Base-by-base conservation (phyloP, 2,329 filamentous ascomycete genomes). In the Venturia nashicola region DNA sequence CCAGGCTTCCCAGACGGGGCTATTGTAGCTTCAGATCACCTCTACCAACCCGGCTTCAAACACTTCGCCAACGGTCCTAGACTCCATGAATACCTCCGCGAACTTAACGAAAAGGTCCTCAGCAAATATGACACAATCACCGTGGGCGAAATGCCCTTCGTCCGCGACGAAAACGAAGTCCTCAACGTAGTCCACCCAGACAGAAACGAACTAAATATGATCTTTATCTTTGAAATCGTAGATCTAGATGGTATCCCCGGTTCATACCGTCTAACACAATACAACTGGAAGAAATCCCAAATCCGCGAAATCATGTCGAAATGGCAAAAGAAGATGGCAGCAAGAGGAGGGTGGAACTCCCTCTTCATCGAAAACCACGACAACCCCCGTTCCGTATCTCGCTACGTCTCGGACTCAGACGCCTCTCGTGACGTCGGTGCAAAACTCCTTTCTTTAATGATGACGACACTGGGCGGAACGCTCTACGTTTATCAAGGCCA, bases 121-220 rank as follows among this genome's bases (percentile, higher is more conserved):
- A 77, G 78, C 59, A 77, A 83, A 63, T 85, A 85, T 67, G 78
- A 81, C 68, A 79, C 82, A 2, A 82, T 85, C 65, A 83, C 83
- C 11, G 82, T 85, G 0, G 83, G 83, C 27, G 83, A 86, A 69
- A 85, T 86, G 82, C 83, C 83, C 0, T 80, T 78, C 61, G 76
- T 79, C 16, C 72, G 74, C 9, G 76, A 80, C 65, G 74, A 76
- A 14, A 70, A 74, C 5, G 76, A 76, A 60, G 76, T 79, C 11
- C 68, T 79, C 23, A 73, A 72, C 36, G 75, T 76, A 43, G 76
- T 80, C 3, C 75, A 74, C 34, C 72, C 76, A 9, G 67, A 73
- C 20, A 67, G 72, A 46, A 72, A 74, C 40, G 77, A 79, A 66
- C 70, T 80, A 34, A 76, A 78, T 62, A 79, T 80, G 78, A 76